A percentile compares a stretch with the other conserved stretches of the same genome.
These are phyloP conservation scores for Ganoderma lucidum DNA, from an alignment of 1,284 basidiomycete species.

Conservation along the genomic window DNA sequence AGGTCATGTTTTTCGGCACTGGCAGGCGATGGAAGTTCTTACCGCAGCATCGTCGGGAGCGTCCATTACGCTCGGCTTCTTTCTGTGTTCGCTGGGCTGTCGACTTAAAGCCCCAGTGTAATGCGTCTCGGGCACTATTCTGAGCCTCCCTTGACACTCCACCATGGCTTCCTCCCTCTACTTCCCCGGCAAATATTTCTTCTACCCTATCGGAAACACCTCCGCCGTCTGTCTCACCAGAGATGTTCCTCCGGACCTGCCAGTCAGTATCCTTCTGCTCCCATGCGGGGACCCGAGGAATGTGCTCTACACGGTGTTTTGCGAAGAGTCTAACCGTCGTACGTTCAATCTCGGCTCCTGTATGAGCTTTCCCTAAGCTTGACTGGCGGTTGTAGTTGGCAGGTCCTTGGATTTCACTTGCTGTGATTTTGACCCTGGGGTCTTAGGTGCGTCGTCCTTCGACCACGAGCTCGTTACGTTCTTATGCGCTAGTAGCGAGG, in stretches of 20 bases:
- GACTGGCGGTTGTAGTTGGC: slow-evolving; percentile 34
- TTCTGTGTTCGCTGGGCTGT: not conserved
- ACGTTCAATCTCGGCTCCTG: slow-evolving; percentile 8
- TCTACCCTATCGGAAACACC: slow-evolving; percentile 67
- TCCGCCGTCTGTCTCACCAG: slow-evolving; percentile 58
- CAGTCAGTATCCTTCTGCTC: slow-evolving; percentile 56
- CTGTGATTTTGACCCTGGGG: slow-evolving; percentile 62
- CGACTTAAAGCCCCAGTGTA: not conserved
- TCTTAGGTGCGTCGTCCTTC: slow-evolving; percentile 55
- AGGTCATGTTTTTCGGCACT: not conserved
- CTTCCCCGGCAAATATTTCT: slow-evolving; percentile 55
- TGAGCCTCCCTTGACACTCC: not conserved
- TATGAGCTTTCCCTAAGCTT: slow-evolving; percentile 7
- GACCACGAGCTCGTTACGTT: not conserved
- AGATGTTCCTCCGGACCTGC: slow-evolving; percentile 53
- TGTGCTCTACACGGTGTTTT: slow-evolving; percentile 58
- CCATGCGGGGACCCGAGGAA: slow-evolving; percentile 67
- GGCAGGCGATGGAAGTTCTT: not conserved
- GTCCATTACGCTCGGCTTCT: not conserved
- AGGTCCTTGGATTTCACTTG: slow-evolving; percentile 65
- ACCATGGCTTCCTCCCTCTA: slow-evolving; percentile 26
- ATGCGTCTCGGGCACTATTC: not conserved
- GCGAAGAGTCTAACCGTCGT: slow-evolving; percentile 22
- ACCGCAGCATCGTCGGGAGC: not conserved
- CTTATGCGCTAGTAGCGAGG: slow-evolving; percentile 43